These are phyloP conservation scores for Lipomyces yarrowii DNA, from an alignment of 1,139 yeast genomes.

Conservation along the genomic window DNA sequence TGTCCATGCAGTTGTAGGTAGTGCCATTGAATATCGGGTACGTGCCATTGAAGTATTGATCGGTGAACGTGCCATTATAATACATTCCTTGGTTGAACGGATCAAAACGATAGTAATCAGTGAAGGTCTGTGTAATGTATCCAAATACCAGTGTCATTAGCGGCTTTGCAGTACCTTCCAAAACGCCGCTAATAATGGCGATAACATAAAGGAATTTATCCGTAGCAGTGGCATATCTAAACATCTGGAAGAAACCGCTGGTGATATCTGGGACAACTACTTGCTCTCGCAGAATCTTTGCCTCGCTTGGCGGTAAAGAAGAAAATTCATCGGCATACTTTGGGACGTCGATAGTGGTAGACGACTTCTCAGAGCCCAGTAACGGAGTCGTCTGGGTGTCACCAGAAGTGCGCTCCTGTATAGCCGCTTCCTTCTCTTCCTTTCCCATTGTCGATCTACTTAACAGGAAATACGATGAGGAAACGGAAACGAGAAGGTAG, in stretches of 20 bases:
- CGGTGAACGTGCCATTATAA: slow-evolving; percentile 29
- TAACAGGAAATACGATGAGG: neutral
- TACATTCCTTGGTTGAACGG: slow-evolving; percentile 21
- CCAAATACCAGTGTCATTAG: slow-evolving; percentile 39
- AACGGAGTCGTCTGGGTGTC: slow-evolving; percentile 26
- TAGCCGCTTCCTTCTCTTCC: neutral
- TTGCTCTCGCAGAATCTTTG: slow-evolving; percentile 28
- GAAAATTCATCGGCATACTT: slow-evolving; percentile 26
- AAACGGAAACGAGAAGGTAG: neutral
- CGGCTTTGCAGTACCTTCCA: slow-evolving; percentile 36
- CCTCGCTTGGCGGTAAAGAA: slow-evolving; percentile 22
- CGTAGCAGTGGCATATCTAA: slow-evolving; percentile 22
- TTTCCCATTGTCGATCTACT: neutral
- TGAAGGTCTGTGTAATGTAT: slow-evolving; percentile 44
- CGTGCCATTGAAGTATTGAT: slow-evolving; percentile 26
- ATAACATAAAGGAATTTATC: slow-evolving; percentile 21
- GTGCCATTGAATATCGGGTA: slow-evolving; percentile 15
- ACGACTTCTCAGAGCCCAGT: slow-evolving; percentile 26
- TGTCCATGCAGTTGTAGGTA: slow-evolving; percentile 20
- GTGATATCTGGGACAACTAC: slow-evolving; percentile 22
- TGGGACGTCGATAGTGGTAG: slow-evolving; percentile 15
- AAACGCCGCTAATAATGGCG: slow-evolving; percentile 33
- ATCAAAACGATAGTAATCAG: slow-evolving; percentile 38
- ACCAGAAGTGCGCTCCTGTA: neutral
- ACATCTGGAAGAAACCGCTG: slow-evolving; percentile 25